phyloP scores from a whole-genome alignment of 495 filamentous ascomycete genomes.

The Neurospora intermedia region DNA sequence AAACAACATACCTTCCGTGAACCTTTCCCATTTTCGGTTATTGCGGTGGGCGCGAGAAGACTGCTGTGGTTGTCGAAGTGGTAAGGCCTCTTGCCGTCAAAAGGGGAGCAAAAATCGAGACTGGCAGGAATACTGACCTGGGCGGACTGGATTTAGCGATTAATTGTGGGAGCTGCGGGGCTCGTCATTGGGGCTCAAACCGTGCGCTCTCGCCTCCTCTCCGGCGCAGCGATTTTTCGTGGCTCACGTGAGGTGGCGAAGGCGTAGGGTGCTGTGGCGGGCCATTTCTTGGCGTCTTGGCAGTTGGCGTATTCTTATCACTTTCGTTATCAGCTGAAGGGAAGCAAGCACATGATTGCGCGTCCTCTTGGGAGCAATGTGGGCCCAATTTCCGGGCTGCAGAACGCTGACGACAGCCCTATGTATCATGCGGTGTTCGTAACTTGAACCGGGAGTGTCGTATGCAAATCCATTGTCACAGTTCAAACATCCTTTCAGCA shows the following conservation, averaged over 20 bases:
- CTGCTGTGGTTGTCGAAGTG: slow-evolving; percentile 11
- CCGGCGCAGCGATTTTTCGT: not conserved
- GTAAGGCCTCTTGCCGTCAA: slow-evolving; percentile 1
- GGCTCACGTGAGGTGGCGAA: slow-evolving; percentile 1
- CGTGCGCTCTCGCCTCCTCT: not conserved
- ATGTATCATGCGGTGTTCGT: too few species aligned
- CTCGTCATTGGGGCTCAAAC: slow-evolving; percentile 17
- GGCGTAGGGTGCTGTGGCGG: not conserved
- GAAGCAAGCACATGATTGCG: not conserved
- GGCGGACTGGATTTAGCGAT: slow-evolving; percentile 5
- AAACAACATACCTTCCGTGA: slow-evolving; percentile 22
- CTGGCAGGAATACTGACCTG: slow-evolving; percentile 9
- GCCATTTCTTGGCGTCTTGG: not conserved
- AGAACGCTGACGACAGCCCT: not conserved
- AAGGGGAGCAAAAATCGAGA: slow-evolving; percentile 2
- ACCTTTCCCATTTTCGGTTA: slow-evolving; percentile 29
- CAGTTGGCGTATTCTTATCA: not conserved
- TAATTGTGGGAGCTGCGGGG: slow-evolving; percentile 19
- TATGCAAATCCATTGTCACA: not conserved
- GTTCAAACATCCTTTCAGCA: not conserved
- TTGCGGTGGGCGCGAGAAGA: slow-evolving; percentile 14
- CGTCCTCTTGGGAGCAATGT: not conserved
- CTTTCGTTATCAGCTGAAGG: not conserved
- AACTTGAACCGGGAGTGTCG: too few species aligned
- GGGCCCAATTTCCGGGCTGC: not conserved